Evolutionary conservation across 2,329 filamentous ascomycete genomes (phyloP), one percentile per base, ranked within the genome.

Genomic region (Colletotrichum musae): DNA sequence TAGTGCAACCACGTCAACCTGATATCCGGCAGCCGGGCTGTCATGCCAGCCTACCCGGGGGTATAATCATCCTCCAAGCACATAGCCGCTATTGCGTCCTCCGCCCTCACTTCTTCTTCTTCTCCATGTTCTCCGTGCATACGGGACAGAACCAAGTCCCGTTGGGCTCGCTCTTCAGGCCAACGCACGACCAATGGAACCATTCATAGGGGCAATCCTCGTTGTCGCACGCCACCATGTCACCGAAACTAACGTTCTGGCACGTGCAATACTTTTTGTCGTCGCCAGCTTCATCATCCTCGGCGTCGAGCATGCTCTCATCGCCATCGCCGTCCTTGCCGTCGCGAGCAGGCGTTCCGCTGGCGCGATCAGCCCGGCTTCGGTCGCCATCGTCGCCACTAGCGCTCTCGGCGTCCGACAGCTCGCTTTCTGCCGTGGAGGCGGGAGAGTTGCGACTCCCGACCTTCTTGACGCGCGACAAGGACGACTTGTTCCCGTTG

Each of bases 201-300:
- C 93, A 96, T 81, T 96, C 93, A 76, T 89, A 93, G 54, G 91
- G 90, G 80, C 93, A 96, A 73, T 91, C 87, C 67, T 92, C 90
- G 79, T 95, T 95, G 83, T 96, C 93, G 82, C 93, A 96, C 36
- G 93, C 93, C 72, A 96, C 93, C 93, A 96, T 96, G 76, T 95
- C 92, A 70, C 93, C 93, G 76, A 93, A 94, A 79, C 92, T 94
- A 73, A 95, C 92, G 74, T 92, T 92, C 78, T 95, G 92, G 79
- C 93, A 96, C 36, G 92, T 86, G 81, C 93, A 96, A 81, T 96
- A 96, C 79, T 94, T 93, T 77, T 92, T 91, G 80, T 94, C 92
- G 71, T 92, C 91, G 63, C 90, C 90, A 50, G 91, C 92, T 64
- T 94, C 92, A 58, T 94, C 92, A 39, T 92, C 90, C 65, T 89